Evolutionary conservation across 2,329 filamentous ascomycete species (phyloP).

Genomic region (Ceratocystis huliohia): DNA sequence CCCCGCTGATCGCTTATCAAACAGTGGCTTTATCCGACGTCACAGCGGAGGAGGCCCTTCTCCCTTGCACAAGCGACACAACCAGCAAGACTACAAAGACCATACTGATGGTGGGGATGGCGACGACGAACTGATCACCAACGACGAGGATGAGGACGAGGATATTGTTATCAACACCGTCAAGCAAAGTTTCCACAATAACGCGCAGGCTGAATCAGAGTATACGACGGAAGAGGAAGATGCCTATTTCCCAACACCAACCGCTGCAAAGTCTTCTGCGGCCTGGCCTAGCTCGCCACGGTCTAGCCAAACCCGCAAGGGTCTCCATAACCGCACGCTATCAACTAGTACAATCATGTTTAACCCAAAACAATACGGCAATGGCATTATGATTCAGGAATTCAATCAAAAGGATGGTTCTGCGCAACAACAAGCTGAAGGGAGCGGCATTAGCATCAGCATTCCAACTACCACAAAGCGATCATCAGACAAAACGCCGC

Average conservation of each 20-base stretch:
- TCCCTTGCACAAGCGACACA: constrained; percentile 27
- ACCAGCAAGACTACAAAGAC: constrained; percentile 39
- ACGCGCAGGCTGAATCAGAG: not conserved
- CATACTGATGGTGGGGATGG: constrained; percentile 68
- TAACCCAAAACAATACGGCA: constrained; percentile 47
- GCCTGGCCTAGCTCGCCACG: constrained; percentile 26
- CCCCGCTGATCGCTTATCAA: constrained; percentile 49
- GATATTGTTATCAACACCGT: constrained; percentile 31
- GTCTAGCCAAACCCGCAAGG: constrained; percentile 28
- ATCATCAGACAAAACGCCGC: constrained; percentile 36
- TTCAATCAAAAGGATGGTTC: constrained; percentile 13
- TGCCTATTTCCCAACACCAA: constrained; percentile 44
- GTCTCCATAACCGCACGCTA: constrained; percentile 55
- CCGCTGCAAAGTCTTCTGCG: constrained; percentile 32
- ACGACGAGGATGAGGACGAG: constrained; percentile 58
- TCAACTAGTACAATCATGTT: constrained; percentile 78
- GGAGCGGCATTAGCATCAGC: constrained; percentile 31
- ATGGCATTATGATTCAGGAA: constrained; percentile 14
- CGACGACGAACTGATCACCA: constrained; percentile 78
- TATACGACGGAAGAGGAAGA: constrained; percentile 29
- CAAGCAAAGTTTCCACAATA: constrained; percentile 9
- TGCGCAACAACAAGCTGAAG: constrained; percentile 24
- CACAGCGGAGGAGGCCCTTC: constrained; percentile 19
- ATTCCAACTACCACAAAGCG: constrained; percentile 32
- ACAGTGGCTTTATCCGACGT: constrained; percentile 30